Percentiles rank a stretch among this genome's conserved stretches.
phyloP scores from a whole-genome alignment of 2,329 filamentous ascomycete species.

The Aspergillus japonicus region DNA sequence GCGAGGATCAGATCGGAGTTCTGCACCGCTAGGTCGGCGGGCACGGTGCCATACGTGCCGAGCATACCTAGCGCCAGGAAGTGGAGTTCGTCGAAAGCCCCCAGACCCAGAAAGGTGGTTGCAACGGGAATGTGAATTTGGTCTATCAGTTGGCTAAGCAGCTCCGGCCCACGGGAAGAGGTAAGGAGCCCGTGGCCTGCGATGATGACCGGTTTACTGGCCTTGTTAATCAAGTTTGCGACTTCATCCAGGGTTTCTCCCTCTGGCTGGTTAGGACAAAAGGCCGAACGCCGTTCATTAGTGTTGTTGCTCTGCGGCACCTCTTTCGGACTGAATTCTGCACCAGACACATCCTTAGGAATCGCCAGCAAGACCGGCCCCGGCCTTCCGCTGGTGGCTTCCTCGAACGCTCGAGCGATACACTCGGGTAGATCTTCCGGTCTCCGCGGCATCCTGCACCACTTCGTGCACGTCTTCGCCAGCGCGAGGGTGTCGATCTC shows the following conservation, averaged over 20 bases:
- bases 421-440: constrained; percentile 79
- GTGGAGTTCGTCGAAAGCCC: constrained; percentile 84
- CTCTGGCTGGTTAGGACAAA: too few relatives aligned
- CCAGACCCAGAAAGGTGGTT: constrained; percentile 86
- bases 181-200: constrained; percentile 82
- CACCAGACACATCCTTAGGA: constrained; percentile 68
- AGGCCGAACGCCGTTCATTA: too few relatives aligned
- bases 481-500: constrained; percentile 90
- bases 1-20: constrained; percentile 91
- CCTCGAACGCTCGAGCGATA: constrained; percentile 95
- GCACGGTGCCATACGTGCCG: constrained; percentile 91
- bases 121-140: constrained; percentile 87
- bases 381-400: constrained; percentile 84
- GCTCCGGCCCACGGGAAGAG: constrained; percentile 68
- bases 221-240: constrained; percentile 74
- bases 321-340: too few relatives aligned
- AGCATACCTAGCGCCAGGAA: constrained; percentile 93
- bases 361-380: constrained; percentile 91
- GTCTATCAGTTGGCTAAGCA: constrained; percentile 76
- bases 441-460: constrained; percentile 93
- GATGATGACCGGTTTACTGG: constrained; percentile 89
- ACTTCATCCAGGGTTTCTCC: constrained; percentile 68
- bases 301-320: too few relatives aligned
- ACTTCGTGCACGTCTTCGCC: constrained; percentile 88
- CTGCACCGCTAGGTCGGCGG: constrained; percentile 95